Evolutionary conservation across 768 basidiomycete species (phyloP), one percentile per base, ranked within the genome.

Genomic region (Infundibulicybe gibba): DNA sequence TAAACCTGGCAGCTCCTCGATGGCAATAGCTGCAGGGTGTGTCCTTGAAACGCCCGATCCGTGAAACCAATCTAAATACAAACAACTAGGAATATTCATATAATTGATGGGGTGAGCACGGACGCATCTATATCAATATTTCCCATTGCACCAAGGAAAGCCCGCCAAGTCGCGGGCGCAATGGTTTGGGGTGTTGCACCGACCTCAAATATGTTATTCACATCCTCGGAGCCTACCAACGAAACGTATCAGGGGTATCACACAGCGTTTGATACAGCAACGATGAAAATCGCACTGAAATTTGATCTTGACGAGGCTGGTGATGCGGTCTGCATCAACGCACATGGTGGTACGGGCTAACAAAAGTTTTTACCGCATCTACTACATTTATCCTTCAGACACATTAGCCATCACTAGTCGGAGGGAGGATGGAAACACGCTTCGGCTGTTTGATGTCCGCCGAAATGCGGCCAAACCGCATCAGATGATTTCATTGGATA

Each of bases 361-460:
- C 6, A 32, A 14, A 17, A 13, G 19, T 37, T n/a, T 30, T 45
- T 3, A 37, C 12, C 31, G 32, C 32, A 13, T 39, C 30, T 40
- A 44, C 35, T 38, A 44, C 32, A 41, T 51, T 43, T 11, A 31
- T 33, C 11, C 6, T 43, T 4, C 40, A 72, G 71, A 70, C 15
- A 43, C 46, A 13, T 55, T 74, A 17, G 69, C 64, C 17, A 52
- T 72, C 16, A 53, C 67, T 9, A 72, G 71, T 3, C 54, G 59
- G n/a, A 63, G 56, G 13, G 48, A 49, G 6, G 52, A 52, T 10
- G 50, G 56, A 35, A 52, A 74, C 48, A 61, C 67, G 3, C 57
- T 85, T 5, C 74, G 73, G 4, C 53, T 84, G 38, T 85, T 77
- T 44, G 83, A 85, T 48, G 61, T 82, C 39, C 63, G 63, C 5